Evolutionary conservation across 192 early-diverging fungal species (phyloP).

Genomic region (Cetraspora pellucida): DNA sequence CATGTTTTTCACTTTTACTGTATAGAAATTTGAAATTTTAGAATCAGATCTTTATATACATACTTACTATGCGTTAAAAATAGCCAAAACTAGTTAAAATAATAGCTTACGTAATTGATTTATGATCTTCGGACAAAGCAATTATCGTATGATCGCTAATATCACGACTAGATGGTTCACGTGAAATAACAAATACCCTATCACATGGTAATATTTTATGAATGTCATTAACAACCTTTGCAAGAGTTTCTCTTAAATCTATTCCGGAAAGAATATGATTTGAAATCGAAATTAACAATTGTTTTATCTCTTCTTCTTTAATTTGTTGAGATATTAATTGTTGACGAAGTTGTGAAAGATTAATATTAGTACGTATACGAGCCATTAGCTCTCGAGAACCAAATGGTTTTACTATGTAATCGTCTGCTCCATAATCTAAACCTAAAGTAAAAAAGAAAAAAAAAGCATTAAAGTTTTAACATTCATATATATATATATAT

Average conservation of each 20-base stretch:
- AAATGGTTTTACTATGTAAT: constrained; percentile 58
- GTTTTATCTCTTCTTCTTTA: constrained; percentile 42
- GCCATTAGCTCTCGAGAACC: constrained; percentile 55
- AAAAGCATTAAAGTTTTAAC: too few relatives aligned
- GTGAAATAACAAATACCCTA: constrained; percentile 35
- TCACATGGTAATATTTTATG: constrained; percentile 45
- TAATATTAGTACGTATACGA: constrained; percentile 55
- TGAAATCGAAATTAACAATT: constrained; percentile 45
- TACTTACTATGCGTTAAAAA: too few relatives aligned
- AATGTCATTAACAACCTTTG: constrained; percentile 39
- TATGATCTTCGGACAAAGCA: not conserved
- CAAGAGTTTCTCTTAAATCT: constrained; percentile 36
- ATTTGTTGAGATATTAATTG: constrained; percentile 47
- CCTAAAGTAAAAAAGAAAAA: constrained; percentile 39
- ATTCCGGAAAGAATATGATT: constrained; percentile 42
- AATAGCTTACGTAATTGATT: not conserved
- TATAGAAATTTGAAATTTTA: too few relatives aligned
- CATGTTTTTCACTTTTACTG: too few relatives aligned
- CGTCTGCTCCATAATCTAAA: constrained; percentile 59
- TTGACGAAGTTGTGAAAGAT: constrained; percentile 45
- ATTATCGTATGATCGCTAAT: too few relatives aligned
- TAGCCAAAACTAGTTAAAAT: too few relatives aligned
- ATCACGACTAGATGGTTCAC: not conserved
- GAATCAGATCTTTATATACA: too few relatives aligned
- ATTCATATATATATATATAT: too few relatives aligned